Evolutionary conservation across 441 rosid genomes (phyloP).

Genomic region (Theobroma grandiflorum): DNA sequence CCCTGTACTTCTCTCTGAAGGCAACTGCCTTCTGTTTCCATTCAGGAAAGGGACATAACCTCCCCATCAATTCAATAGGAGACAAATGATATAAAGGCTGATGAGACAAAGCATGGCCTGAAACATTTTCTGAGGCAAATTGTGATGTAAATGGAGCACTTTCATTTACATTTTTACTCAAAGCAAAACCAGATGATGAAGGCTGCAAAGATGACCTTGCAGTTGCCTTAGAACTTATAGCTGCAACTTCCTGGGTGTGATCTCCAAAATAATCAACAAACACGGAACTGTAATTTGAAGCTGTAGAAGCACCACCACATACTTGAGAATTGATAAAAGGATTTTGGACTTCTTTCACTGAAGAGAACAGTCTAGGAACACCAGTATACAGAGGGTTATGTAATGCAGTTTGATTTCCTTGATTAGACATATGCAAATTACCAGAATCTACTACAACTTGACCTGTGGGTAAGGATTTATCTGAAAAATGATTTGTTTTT

Average conservation of each 20-base stretch:
- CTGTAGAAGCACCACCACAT: slow-evolving; percentile 26
- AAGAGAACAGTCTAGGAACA: slow-evolving; percentile 32
- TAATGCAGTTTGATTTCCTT: slow-evolving; percentile 28
- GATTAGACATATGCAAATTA: slow-evolving; percentile 29
- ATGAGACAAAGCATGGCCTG: slow-evolving; percentile 29
- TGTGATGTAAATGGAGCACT: slow-evolving; percentile 32
- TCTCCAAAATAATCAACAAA: slow-evolving; percentile 35
- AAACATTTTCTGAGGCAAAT: slow-evolving; percentile 33
- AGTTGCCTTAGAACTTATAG: slow-evolving; percentile 34
- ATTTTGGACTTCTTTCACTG: slow-evolving; percentile 26
- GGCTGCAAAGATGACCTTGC: slow-evolving; percentile 30
- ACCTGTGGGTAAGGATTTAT: slow-evolving; percentile 24
- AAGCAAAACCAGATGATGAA: slow-evolving; percentile 37
- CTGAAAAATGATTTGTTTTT: slow-evolving; percentile 34
- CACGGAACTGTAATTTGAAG: slow-evolving; percentile 28
- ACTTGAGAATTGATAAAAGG: slow-evolving; percentile 31
- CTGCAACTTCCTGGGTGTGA: slow-evolving; percentile 34
- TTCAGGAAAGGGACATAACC: slow-evolving; percentile 31
- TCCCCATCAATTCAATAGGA: slow-evolving; percentile 31
- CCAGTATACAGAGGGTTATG: slow-evolving; percentile 22
- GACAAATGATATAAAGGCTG: slow-evolving; percentile 32
- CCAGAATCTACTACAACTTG: slow-evolving; percentile 31
- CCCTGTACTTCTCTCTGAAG: slow-evolving; percentile 35
- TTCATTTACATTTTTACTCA: slow-evolving; percentile 34
- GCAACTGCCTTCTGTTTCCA: slow-evolving; percentile 40